Evolutionary conservation across 2,329 filamentous ascomycete species (phyloP).

Genomic region (Daldinia eschscholtzii): DNA sequence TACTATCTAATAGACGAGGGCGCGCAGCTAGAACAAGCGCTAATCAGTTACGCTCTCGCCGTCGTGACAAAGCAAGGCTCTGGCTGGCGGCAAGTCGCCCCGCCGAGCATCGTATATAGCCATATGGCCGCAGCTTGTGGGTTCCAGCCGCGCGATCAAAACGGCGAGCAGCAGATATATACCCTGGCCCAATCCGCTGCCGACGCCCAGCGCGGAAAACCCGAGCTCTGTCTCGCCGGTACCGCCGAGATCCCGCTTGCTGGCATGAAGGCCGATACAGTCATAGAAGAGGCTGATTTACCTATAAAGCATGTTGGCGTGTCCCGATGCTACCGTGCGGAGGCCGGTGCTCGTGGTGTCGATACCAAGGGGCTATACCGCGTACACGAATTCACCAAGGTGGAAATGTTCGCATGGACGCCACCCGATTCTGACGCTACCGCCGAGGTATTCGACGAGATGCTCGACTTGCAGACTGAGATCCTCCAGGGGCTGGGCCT

Average conservation of each 20-base stretch:
- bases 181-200: conserved; percentile 74
- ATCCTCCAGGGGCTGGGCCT: conserved; percentile 83
- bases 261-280: conserved; percentile 84
- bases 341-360: conserved; percentile 89
- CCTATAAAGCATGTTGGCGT: conserved; percentile 85
- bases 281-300: conserved; percentile 73
- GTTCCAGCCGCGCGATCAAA: conserved; percentile 91
- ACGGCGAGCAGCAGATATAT: conserved; percentile 95
- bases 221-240: conserved; percentile 81
- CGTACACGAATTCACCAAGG: conserved; percentile 98
- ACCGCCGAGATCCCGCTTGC: conserved; percentile 97
- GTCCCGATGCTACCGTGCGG: conserved; percentile 94
- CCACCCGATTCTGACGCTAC: conserved; percentile 65
- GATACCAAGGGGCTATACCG: conserved; percentile 96
- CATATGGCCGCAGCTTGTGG: conserved; percentile 93
- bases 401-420: conserved; percentile 97
- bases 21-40: conserved; percentile 92
- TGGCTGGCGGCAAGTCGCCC: conserved; percentile 85
- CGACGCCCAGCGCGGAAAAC: conserved; percentile 72
- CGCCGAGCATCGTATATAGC: conserved; percentile 90
- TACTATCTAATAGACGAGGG: conserved; percentile 95
- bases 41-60: conserved; percentile 86
- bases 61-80: conserved; percentile 71
- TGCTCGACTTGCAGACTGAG: conserved; percentile 87
- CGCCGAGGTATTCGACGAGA: conserved; percentile 80